A percentile compares a stretch with the other conserved stretches of the same genome.
Evolutionary conservation across 352 stramenopile genomes (phyloP).

Genomic region (Phytophthora podocarpi): DNA sequence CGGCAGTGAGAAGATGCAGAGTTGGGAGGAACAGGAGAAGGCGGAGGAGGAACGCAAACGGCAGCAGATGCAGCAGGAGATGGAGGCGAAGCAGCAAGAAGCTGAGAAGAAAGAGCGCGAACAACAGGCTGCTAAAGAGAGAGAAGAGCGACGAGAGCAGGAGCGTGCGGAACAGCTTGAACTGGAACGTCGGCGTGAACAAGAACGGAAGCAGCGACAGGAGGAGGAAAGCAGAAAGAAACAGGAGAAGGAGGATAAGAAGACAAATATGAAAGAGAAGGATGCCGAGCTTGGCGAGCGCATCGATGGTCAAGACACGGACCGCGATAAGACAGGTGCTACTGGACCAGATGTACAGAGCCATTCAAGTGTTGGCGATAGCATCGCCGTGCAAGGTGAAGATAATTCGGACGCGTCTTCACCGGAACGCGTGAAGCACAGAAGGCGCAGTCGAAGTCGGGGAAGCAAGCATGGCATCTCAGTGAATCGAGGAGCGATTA

Average conservation of each 20-base stretch:
- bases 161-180: conserved; percentile 31
- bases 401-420: conserved; percentile 13
- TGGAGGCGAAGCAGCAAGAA: conserved; percentile 33
- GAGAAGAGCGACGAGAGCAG: conserved; percentile 28
- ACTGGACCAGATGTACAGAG: background rate
- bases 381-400: background rate
- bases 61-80: conserved; percentile 38
- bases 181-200: conserved; percentile 24
- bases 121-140: conserved; percentile 32
- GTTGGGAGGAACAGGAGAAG: conserved; percentile 41
- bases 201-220: conserved; percentile 20
- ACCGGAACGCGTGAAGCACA: conserved; percentile 8
- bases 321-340: background rate
- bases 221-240: conserved; percentile 16
- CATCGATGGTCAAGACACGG: background rate
- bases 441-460: conserved; percentile 16
- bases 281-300: conserved; percentile 1
- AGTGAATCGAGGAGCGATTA: background rate
- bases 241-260: conserved; percentile 14
- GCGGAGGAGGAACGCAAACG: conserved; percentile 42
- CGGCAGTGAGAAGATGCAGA: conserved; percentile 14
- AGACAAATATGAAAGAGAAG: conserved; percentile 16
- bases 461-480: conserved; percentile 11
- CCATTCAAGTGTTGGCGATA: background rate
- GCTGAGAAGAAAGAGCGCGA: conserved; percentile 29